Conservation (phyloP, 148 eudicot genomes). For the Vaccinium vitisidaea region DNA sequence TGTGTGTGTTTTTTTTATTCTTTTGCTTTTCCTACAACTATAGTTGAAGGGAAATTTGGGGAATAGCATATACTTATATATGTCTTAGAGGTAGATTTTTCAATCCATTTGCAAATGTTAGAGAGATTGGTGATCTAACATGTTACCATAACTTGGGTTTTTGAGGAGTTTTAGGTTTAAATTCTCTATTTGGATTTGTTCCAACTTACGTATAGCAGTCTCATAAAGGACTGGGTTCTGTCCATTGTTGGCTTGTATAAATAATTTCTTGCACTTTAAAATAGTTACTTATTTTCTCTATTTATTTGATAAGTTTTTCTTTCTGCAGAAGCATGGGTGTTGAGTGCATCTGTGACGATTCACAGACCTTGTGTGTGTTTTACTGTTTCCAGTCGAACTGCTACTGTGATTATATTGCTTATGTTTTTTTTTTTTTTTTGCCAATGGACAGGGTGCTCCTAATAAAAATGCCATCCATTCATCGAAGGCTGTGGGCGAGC, state of each 20-base stretch:
- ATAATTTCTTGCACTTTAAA: background rate
- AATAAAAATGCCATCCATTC: constrained; percentile 90
- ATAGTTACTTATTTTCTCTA: background rate
- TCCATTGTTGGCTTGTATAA: background rate
- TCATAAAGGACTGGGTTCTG: background rate
- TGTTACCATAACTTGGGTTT: background rate
- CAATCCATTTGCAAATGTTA: background rate
- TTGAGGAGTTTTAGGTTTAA: background rate
- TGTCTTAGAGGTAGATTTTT: background rate
- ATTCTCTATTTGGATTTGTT: background rate
- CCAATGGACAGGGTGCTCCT: constrained; percentile 63
- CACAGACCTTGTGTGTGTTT: background rate
- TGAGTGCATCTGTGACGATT: background rate
- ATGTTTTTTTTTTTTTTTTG: background rate
- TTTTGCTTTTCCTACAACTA: background rate
- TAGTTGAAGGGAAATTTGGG: background rate
- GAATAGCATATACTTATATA: background rate
- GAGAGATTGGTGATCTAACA: background rate
- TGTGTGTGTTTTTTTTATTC: background rate
- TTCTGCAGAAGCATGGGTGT: background rate
- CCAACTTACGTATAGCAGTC: background rate
- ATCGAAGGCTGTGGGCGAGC: constrained; percentile 97
- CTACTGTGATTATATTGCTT: background rate
- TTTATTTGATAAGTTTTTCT: background rate
- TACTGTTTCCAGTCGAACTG: background rate